Conservation (phyloP, 345 rosid species). For the Ceriops decandra region DNA sequence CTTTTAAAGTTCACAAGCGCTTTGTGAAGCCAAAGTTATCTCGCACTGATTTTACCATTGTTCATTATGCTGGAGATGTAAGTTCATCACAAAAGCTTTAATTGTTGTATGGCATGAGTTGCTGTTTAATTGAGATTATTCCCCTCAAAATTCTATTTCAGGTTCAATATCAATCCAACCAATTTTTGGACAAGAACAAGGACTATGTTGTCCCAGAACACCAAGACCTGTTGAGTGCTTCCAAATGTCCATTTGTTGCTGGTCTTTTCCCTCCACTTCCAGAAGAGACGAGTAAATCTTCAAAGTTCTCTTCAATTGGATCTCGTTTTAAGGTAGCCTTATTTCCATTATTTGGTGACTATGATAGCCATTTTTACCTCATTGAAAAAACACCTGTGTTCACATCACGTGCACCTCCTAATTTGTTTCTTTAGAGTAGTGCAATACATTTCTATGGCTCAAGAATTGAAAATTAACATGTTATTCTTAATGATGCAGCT, state of each 20-base stretch:
- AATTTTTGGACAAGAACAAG: conserved; percentile 95
- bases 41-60: conserved; percentile 81
- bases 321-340: conserved; percentile 82
- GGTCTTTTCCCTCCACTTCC: conserved; percentile 91
- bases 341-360: conserved; percentile 7
- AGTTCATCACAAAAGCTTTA: conserved; percentile 9
- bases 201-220: conserved; percentile 94
- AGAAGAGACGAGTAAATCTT: conserved; percentile 81
- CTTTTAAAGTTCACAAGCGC: conserved; percentile 75
- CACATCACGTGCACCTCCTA: not conserved
- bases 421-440: conserved; percentile 3
- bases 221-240: conserved; percentile 77
- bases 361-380: not conserved
- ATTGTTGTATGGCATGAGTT: not conserved
- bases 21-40: conserved; percentile 92
- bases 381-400: not conserved
- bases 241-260: conserved; percentile 75
- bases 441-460: not conserved
- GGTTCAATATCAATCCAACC: conserved; percentile 90
- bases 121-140: not conserved
- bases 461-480: conserved; percentile 19
- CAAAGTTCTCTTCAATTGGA: conserved; percentile 93
- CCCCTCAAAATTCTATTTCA: conserved; percentile 28
- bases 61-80: conserved; percentile 98
- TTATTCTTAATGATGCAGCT: conserved; percentile 51